phyloP scores from a whole-genome alignment of 176 grass and related monocot genomes.

The Oryza glumipatula region DNA sequence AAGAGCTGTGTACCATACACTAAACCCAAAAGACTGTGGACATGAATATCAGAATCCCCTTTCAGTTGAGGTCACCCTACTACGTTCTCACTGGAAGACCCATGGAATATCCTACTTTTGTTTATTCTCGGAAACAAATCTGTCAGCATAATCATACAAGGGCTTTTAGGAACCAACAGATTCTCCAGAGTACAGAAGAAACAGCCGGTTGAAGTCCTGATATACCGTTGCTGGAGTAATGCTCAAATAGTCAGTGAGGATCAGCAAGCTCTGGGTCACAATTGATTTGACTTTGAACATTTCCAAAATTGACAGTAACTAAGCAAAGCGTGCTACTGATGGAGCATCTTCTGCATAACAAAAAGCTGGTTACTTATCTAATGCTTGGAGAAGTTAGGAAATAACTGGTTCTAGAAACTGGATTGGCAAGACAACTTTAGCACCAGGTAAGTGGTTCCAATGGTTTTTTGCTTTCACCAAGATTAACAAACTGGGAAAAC shows the following conservation, averaged over 20 bases:
- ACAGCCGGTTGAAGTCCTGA: background rate
- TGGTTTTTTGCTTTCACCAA: background rate
- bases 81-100: background rate
- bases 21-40: background rate
- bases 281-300: background rate
- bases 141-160: background rate
- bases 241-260: background rate
- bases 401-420: background rate
- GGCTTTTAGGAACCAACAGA: background rate
- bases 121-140: background rate
- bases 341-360: background rate
- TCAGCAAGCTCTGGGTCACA: background rate
- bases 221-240: background rate
- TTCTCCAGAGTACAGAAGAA: background rate
- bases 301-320: background rate
- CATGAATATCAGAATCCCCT: background rate
- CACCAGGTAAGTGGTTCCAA: background rate
- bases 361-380: background rate
- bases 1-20: background rate
- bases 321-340: background rate
- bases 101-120: background rate
- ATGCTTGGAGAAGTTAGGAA: background rate
- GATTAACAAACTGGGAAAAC: background rate
- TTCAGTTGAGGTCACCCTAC: background rate
- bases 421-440: background rate